Evolutionary conservation across 2,329 filamentous ascomycete species (phyloP), one percentile per base, ranked within the genome.

Genomic region (Arthrinium phaeospermum): DNA sequence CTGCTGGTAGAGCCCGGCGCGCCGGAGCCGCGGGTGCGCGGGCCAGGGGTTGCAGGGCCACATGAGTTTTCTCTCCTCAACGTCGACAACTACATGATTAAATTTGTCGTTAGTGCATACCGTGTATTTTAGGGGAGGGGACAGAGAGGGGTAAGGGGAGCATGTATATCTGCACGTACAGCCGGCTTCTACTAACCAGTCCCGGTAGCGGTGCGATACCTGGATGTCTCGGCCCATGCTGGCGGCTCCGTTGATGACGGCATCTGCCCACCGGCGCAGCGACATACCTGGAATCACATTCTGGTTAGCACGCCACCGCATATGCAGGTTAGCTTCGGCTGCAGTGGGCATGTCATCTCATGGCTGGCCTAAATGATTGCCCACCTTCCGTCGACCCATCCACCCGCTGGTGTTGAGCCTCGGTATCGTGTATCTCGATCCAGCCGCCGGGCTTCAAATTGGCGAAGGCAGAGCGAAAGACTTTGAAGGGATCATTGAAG

Each of bases 401-500:
- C 1, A 61, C 44, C 24, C 27, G 51, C 46, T 71, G 44, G 24
- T 16, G 45, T 19, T 53, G n/a, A 30, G 61, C 51, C 14, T 27
- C 27, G 7, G 41, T 46, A 14, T 72, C 71, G 27, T 69, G 37
- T 14, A 72, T 45, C 49, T 70, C 71, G 16, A 69, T 57, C 67
- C 67, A 72, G 22, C 47, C 71, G 10, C 71, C 71, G 0, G 71
- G 67, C 2, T n/a, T 69, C 37, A 72, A 61, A n/a, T 46, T 24
- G 19, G 70, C 67, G 68, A 61, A 69, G 22, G 49, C 46, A 41
- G n/a, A 37, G 46, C 19, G 49, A n/a, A 37, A 70, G 27, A 24
- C 41, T 24, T 22, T 27, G 37, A 22, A 70, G 19, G n/a, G 46
- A 16, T 71, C 70, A 34, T 71, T 34, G 27, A 72, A 69, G 14